Evolutionary conservation across 2,329 filamentous ascomycete species (phyloP).

Genomic region (Scolecobasidium constrictum): DNA sequence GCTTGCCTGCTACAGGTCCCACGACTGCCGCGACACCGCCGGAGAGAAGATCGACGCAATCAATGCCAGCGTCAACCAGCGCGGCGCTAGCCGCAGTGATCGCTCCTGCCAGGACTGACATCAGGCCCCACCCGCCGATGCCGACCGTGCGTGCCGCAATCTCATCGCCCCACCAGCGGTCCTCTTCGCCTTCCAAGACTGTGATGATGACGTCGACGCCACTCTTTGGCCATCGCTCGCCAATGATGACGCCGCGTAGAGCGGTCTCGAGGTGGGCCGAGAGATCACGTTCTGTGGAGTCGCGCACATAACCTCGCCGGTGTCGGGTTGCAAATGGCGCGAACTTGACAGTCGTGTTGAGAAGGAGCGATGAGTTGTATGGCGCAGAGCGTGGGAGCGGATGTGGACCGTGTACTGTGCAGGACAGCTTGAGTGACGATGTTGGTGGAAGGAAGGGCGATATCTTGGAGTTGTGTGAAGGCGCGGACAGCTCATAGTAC

Average conservation of each 20-base stretch:
- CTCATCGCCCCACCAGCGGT: slow-evolving; percentile 53
- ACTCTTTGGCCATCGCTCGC: slow-evolving; percentile 96
- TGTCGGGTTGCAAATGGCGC: slow-evolving; percentile 83
- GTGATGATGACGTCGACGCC: slow-evolving; percentile 92
- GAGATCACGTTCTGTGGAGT: slow-evolving; percentile 77
- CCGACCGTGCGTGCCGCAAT: slow-evolving; percentile 35
- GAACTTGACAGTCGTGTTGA: slow-evolving; percentile 92
- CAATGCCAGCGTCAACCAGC: slow-evolving; percentile 87
- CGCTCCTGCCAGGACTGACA: slow-evolving; percentile 85
- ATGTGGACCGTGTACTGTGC: slow-evolving; percentile 85
- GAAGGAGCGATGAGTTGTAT: slow-evolving; percentile 84
- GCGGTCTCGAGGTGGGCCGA: slow-evolving; percentile 87
- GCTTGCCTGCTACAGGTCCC: slow-evolving; percentile 7
- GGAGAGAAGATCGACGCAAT: slow-evolving; percentile 82
- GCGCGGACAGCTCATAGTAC: slow-evolving; percentile 53
- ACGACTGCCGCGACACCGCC: slow-evolving; percentile 83
- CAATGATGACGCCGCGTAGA: slow-evolving; percentile 78
- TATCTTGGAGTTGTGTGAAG: slow-evolving; percentile 28
- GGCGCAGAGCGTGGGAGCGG: slow-evolving; percentile 81
- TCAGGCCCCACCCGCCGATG: slow-evolving; percentile 60
- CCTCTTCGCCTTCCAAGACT: slow-evolving; percentile 85
- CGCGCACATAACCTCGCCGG: slow-evolving; percentile 68
- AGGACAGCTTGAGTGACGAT: slow-evolving; percentile 78
- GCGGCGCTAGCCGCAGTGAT: slow-evolving; percentile 91
- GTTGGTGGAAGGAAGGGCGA: slow-evolving; percentile 39